phyloP scores from a whole-genome alignment of 345 rosid species.

The Syzygium grande region DNA sequence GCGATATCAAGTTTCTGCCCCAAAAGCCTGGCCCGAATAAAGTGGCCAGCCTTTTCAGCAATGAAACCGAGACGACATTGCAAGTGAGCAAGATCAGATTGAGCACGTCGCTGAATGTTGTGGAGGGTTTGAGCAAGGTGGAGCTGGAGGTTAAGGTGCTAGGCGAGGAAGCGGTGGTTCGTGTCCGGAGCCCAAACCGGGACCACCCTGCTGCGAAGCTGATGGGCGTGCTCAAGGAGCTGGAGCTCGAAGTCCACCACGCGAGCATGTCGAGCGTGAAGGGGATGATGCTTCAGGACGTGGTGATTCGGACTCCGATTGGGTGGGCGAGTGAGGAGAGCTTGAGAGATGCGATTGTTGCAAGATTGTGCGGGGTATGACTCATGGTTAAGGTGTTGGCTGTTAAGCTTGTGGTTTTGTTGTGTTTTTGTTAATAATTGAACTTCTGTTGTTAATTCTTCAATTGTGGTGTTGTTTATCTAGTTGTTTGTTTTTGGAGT shows the following conservation, averaged over 20 bases:
- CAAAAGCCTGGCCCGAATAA: not conserved
- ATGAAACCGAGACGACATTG: not conserved
- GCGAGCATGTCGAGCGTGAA: conserved; percentile 36
- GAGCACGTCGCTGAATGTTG: not conserved
- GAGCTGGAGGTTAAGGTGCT: conserved; percentile 46
- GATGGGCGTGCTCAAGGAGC: conserved; percentile 33
- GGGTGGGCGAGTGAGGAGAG: conserved; percentile 12
- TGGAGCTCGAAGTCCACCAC: conserved; percentile 33
- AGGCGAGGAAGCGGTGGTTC: conserved; percentile 41
- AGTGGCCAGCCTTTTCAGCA: not conserved
- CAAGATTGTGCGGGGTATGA: not conserved
- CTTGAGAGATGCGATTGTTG: conserved; percentile 3
- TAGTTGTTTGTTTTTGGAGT: not conserved
- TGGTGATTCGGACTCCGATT: conserved; percentile 26
- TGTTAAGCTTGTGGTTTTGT: not conserved
- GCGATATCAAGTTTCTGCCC: conserved; percentile 10
- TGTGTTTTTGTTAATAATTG: not conserved
- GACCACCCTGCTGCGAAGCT: conserved; percentile 40
- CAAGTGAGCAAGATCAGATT: not conserved
- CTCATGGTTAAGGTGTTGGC: not conserved
- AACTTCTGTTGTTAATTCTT: not conserved
- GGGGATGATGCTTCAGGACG: conserved; percentile 35
- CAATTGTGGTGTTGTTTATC: not conserved
- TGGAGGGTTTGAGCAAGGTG: not conserved
- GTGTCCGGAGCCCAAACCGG: conserved; percentile 26